These are phyloP conservation scores for Emmonsiellopsis sp. DNA, from an alignment of 2,329 filamentous ascomycete genomes.

Conservation along the genomic window DNA sequence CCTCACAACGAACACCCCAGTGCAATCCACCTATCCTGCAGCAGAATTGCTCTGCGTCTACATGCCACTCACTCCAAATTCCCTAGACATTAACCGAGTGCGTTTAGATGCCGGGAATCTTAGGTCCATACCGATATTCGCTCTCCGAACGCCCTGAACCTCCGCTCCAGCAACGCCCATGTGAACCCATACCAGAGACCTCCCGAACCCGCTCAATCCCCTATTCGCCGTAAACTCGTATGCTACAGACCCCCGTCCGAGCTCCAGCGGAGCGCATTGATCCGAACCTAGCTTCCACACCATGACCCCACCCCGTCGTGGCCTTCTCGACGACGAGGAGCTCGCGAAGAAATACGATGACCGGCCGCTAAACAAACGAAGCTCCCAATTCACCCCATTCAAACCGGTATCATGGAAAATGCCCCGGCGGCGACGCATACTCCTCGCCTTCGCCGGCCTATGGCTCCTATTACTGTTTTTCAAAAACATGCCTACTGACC, in stretches of 20 bases:
- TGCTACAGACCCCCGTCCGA: conserved; percentile 8
- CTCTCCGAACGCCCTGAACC: neutral
- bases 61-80: too few relatives aligned
- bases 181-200: neutral
- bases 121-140: neutral
- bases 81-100: too few relatives aligned
- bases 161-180: neutral
- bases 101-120: too few relatives aligned
- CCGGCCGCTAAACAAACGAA: conserved; percentile 33
- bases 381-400: conserved; percentile 8
- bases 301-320: conserved; percentile 32
- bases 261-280: conserved; percentile 17
- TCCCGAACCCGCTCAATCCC: neutral
- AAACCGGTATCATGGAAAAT: conserved; percentile 24
- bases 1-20: too few relatives aligned
- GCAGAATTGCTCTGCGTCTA: too few relatives aligned
- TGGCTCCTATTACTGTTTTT: conserved; percentile 54
- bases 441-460: conserved; percentile 38
- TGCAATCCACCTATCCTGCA: too few relatives aligned
- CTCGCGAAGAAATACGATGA: conserved; percentile 54
- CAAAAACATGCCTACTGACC: conserved; percentile 14
- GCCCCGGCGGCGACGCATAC: conserved; percentile 41
- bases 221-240: neutral
- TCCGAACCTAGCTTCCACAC: conserved; percentile 10
- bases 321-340: conserved; percentile 49